Percentiles rank a stretch among this genome's conserved stretches.
Evolutionary conservation across 306 rosid species (phyloP).

Genomic region (Acacia melanoxylon): DNA sequence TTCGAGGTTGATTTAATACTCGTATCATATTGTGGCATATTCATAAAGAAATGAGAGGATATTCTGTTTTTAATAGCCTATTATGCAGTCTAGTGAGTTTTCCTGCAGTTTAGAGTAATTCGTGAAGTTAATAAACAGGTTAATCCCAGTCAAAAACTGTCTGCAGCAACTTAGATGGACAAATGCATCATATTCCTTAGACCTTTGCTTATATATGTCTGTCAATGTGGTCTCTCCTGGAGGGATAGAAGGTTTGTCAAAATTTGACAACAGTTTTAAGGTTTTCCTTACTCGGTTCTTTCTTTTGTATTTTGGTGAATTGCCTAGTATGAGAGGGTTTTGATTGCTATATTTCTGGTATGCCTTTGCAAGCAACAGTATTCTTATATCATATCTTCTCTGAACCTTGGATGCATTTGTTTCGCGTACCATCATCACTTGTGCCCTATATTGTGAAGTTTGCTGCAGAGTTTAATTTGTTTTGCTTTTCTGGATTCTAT

Average conservation of each 20-base stretch:
- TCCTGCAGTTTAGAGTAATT: not conserved
- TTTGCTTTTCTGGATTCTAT: slow-evolving; percentile 2
- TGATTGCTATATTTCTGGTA: slow-evolving; percentile 18
- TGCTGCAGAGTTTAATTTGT: slow-evolving; percentile 5
- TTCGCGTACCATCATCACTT: not conserved
- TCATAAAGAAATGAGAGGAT: not conserved
- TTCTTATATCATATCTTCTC: slow-evolving; percentile 10
- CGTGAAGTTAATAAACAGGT: not conserved
- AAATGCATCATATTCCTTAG: not conserved
- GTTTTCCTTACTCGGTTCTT: not conserved
- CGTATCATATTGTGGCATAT: not conserved
- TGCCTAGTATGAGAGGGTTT: slow-evolving; percentile 7
- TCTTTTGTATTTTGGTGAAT: not conserved
- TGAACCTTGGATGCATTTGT: slow-evolving; percentile 1
- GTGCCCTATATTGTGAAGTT: not conserved
- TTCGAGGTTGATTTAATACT: slow-evolving; percentile 4
- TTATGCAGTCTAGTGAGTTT: not conserved
- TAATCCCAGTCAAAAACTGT: not conserved
- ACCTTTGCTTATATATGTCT: slow-evolving; percentile 1
- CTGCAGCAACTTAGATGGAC: slow-evolving; percentile 1
- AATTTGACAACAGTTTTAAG: not conserved
- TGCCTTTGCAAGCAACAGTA: not conserved
- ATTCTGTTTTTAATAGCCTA: slow-evolving; percentile 10
- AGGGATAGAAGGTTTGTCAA: not conserved
- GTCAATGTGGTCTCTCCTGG: not conserved